Base-by-base conservation (phyloP, 2,329 filamentous ascomycete species). In the Reticulascus tulasneorum region DNA sequence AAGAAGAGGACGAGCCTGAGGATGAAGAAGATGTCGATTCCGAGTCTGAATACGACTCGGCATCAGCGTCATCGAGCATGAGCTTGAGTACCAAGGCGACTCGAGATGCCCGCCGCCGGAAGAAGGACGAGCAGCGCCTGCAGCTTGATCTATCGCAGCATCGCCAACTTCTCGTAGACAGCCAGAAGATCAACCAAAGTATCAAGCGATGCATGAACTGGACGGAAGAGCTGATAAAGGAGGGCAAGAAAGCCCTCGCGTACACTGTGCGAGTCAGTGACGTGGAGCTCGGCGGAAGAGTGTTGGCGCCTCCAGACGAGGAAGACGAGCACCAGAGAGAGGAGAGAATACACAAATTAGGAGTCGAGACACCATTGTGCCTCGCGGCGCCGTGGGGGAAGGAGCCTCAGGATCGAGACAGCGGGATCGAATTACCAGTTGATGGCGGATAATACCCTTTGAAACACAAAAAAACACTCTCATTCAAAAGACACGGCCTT, bases 171-270 rank as follows among this genome's bases (percentile, higher is more conserved):
- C 75, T 98, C 8, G 69, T 89, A 24, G 90, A 95, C 56, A 93
- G 85, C 48, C 89, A 96, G 54, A 94, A 89, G 65, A 89, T 97
- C 71, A 97, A 96, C 55, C 86, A 94, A 58, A 94, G 86, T 57
- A 75, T 98, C 29, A 94, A 88, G 59, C 77, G 87, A 30, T 98
- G 93, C 58, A 72, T 96, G 22, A 81, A 82, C 47, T 91, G 87
- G 77, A 94, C 90, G 0, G 91, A 98, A 55, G 82, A 86, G 45
- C 73, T 98, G 28, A 95, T 98, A 57, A 82, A 78, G 31, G 89
- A 96, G 49, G 93, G 85, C 6, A 85, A 82, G 53, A 91, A 87
- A 55, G 93, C 93, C 1, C 73, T 98, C 3, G 83, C 84, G 30
- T 95, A 95, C 55, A 73, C 77, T 39, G 86, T 96, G 18, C 75